These are phyloP conservation scores for Oryza brachyantha DNA, from an alignment of 176 grass and related monocot species.

Conservation along the genomic window DNA sequence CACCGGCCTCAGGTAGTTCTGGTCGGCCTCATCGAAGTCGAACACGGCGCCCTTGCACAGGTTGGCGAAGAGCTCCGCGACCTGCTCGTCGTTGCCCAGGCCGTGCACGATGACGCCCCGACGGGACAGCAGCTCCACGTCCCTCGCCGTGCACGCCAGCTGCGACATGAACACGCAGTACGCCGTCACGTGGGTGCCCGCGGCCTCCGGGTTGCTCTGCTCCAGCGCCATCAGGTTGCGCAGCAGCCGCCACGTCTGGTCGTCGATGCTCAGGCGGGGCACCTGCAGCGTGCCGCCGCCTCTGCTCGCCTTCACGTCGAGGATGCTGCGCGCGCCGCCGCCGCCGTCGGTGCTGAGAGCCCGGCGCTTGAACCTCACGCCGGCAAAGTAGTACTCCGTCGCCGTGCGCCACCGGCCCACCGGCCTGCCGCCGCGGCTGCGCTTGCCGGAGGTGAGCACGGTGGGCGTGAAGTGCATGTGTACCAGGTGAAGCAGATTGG, in stretches of 20 bases:
- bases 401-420: slow-evolving; percentile 12
- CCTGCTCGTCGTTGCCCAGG: neutral
- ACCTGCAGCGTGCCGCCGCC: neutral
- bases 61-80: neutral
- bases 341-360: neutral
- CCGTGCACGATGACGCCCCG: neutral
- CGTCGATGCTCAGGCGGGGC: neutral
- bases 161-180: slow-evolving; percentile 29
- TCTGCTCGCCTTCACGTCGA: neutral
- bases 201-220: neutral
- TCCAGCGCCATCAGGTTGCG: slow-evolving; percentile 32
- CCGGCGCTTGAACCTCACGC: neutral
- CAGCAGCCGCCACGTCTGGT: neutral
- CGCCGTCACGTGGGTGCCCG: slow-evolving; percentile 14
- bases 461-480: slow-evolving; percentile 26
- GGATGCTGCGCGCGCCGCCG: neutral
- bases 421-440: neutral
- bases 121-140: neutral
- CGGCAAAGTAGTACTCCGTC: neutral
- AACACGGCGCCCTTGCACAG: neutral
- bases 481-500: slow-evolving; percentile 33
- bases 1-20: slow-evolving; percentile 12
- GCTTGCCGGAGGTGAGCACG: neutral
- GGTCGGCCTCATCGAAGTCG: neutral
- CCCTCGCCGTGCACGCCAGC: neutral